Conservation (phyloP, 2,329 filamentous ascomycete species). For the Venturia aucupariae region DNA sequence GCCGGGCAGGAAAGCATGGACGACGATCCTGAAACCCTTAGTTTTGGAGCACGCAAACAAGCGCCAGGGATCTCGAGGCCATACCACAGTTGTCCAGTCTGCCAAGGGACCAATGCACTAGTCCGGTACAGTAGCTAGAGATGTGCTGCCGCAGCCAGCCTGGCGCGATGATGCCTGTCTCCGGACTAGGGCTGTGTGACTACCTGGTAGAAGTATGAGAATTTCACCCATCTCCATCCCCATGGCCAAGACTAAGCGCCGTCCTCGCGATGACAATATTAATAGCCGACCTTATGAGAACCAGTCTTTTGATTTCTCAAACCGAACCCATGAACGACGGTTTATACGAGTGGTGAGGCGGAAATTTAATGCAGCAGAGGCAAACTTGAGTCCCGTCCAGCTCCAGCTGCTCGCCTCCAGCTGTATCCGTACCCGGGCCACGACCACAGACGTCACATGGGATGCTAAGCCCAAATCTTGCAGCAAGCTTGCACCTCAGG, state of each 20-base stretch:
- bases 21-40: slow-evolving; percentile 5
- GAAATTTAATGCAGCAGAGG: too few relatives aligned
- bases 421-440: not conserved
- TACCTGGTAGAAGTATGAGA: not conserved
- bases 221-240: not conserved
- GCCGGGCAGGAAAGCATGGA: not conserved
- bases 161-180: slow-evolving; percentile 1
- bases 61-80: not conserved
- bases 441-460: slow-evolving; percentile 1
- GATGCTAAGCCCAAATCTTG: not conserved
- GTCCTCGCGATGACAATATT: not conserved
- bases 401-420: not conserved
- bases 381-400: too few relatives aligned
- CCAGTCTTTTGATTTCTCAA: not conserved
- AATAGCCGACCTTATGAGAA: not conserved
- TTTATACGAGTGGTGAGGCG: too few relatives aligned
- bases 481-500: not conserved
- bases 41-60: not conserved
- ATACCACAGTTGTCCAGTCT: not conserved
- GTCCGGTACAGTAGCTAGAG: not conserved
- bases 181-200: not conserved
- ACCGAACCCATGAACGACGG: not conserved
- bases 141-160: not conserved
- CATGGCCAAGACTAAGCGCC: not conserved
- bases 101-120: not conserved